phyloP scores from a whole-genome alignment of 208 protist genomes.

The Acanthamoeba lenticulata region DNA sequence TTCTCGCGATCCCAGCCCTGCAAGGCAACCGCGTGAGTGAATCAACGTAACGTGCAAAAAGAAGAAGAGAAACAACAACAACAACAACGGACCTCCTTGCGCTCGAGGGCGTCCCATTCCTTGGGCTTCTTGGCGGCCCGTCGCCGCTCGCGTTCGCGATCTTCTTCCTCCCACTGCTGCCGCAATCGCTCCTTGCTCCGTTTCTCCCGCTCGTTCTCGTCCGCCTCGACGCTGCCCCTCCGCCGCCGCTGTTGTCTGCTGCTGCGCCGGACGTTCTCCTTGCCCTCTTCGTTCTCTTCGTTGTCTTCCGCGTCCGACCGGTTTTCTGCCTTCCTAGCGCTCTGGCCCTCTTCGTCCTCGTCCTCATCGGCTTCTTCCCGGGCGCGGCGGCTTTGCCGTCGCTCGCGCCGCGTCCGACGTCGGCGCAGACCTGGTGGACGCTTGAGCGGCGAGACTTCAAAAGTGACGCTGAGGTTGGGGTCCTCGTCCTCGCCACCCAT shows the following conservation, averaged over 20 bases:
- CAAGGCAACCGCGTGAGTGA: background rate
- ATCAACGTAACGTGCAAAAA: background rate
- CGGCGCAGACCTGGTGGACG: background rate
- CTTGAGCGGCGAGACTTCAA: slow-evolving; percentile 35
- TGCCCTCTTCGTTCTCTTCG: background rate
- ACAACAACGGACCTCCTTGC: background rate
- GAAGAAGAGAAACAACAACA: background rate
- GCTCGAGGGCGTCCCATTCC: slow-evolving; percentile 40
- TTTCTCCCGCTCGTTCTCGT: background rate
- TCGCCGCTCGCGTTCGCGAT: background rate
- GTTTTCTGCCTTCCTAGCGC: background rate
- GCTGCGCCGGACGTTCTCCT: background rate
- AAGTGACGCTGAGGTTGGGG: background rate
- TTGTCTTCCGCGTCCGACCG: background rate
- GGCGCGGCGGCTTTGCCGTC: background rate
- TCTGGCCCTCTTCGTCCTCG: background rate
- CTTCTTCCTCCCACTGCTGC: slow-evolving; percentile 2
- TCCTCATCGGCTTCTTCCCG: background rate
- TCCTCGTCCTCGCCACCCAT: background rate
- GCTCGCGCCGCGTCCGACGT: background rate
- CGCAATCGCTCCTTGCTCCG: background rate
- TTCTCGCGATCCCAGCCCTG: slow-evolving; percentile 1
- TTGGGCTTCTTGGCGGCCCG: background rate
- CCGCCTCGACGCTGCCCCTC: background rate
- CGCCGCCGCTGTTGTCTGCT: background rate